Evolutionary conservation across 192 early-diverging fungal species (phyloP), one percentile per base, ranked within the genome.

Genomic region (Backusella tuberculispora): DNA sequence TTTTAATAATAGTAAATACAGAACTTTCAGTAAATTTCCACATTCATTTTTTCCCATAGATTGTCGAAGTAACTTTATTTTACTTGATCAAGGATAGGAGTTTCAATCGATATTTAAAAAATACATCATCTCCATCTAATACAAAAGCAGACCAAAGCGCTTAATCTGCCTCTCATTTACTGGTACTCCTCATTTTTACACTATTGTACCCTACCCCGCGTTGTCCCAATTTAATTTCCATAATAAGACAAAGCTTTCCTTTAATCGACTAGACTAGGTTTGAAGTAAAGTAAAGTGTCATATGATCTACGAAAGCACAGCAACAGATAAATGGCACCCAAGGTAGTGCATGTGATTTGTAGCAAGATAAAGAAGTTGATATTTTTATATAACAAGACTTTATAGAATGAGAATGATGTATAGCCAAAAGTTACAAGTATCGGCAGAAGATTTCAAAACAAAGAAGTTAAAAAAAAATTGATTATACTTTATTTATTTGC

Each of bases 21-120:
- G 29, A 60, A 34, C 2, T 34, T 60, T 5, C 53, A 60, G 21
- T 2, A 9, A 9, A 26, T 60, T 26, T 60, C 53, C 53, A 60
- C 24, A 3, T n/a, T 60, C 10, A 26, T 43, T 43, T 60, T 60
- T 60, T 60, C 53, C 53, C 53, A 60, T 60, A 60, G 53, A 60
- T 26, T 53, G 8, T 60, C 13, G 21, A 60, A 60, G 53, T 60
- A 60, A 60, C 53, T 56, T 56, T 60, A 60, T 60, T 60, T 26
- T 60, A 26, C 53, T 26, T 26, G 53, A 60, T 60, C 53, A 8
- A 60, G 4, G 21, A 60, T 60, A 60, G 53, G 53, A 60, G 53
- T 60, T 60, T 60, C 53, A 60, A 60, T 26, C 53, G 24, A 60
- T 60, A 60, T 13, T 53, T 53, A 6, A 53, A 53, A 53, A 19